Conservation (phyloP, 306 rosid species). For the Gynostemma pentaphyllum region DNA sequence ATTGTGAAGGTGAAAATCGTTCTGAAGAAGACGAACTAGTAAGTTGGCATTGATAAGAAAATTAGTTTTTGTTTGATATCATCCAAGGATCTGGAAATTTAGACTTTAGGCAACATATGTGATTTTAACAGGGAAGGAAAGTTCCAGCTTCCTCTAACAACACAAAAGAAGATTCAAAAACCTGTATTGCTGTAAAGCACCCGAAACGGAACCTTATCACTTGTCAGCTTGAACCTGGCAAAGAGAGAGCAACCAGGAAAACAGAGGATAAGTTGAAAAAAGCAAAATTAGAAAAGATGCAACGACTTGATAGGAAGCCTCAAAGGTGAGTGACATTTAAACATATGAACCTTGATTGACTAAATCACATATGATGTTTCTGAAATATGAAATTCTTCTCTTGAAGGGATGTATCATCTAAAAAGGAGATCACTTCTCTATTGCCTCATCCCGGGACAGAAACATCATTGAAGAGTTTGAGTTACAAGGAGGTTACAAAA, state of each 20-base stretch:
- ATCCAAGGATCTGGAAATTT: not conserved
- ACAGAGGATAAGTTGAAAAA: constrained; percentile 18
- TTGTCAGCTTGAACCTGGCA: not conserved
- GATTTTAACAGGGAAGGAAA: constrained; percentile 26
- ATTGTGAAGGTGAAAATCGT: not conserved
- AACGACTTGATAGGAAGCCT: constrained; percentile 16
- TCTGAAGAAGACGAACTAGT: constrained; percentile 27
- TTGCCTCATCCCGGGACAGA: constrained; percentile 29
- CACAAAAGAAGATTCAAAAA: constrained; percentile 10
- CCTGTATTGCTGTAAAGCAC: constrained; percentile 11
- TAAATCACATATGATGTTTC: not conserved
- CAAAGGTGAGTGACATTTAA: constrained; percentile 29
- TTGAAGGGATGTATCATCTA: constrained; percentile 37
- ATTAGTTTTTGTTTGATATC: not conserved
- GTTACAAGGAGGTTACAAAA: constrained; percentile 31
- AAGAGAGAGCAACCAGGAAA: constrained; percentile 9
- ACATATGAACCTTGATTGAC: not conserved
- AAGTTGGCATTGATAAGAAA: constrained; percentile 8
- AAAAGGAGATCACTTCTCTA: constrained; percentile 27
- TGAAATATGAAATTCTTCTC: not conserved
- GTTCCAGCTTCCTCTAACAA: constrained; percentile 14
- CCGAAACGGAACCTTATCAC: constrained; percentile 15
- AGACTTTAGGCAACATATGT: not conserved
- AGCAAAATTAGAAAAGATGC: constrained; percentile 21
- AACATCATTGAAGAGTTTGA: constrained; percentile 15